Percentiles rank a stretch among this genome's conserved stretches.
phyloP scores from a whole-genome alignment of 139 green algal genomes.

The Yamagishiella unicocca region DNA sequence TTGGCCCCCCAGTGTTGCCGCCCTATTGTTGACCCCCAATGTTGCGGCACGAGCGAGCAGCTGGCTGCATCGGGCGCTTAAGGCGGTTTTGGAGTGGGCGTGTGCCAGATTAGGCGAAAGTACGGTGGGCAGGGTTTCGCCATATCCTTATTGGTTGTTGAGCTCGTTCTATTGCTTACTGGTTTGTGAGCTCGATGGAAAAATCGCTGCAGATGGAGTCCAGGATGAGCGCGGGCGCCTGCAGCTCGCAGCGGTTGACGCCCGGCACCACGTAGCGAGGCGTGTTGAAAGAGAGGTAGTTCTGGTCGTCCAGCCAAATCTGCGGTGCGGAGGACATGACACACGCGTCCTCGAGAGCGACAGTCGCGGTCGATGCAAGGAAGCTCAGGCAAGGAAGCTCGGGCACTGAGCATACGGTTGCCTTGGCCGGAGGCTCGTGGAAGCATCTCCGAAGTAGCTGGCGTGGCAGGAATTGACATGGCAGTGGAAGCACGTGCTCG shows the following conservation, averaged over 20 bases:
- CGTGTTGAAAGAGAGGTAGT: background rate
- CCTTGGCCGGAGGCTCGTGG: background rate
- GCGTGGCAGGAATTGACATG: background rate
- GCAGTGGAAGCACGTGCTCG: background rate
- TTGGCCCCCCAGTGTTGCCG: no score
- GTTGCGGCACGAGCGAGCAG: background rate
- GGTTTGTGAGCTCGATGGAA: constrained; percentile 4
- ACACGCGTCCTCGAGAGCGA: background rate
- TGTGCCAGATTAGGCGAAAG: background rate
- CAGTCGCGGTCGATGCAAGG: background rate
- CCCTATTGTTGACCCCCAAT: background rate
- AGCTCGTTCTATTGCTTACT: background rate
- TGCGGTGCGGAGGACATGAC: background rate
- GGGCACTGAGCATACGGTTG: background rate
- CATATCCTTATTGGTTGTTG: background rate
- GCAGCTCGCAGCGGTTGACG: background rate
- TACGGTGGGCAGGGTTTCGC: background rate
- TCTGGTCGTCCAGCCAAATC: background rate
- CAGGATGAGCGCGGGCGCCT: constrained; percentile 6
- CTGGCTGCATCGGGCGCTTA: background rate
- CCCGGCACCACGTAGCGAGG: background rate
- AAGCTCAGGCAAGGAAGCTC: background rate
- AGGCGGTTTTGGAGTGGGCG: background rate
- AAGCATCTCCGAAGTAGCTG: background rate
- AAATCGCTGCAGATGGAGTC: background rate